A percentile compares a stretch with the other conserved stretches of the same genome.
Conservation (phyloP, 2,329 filamentous ascomycete genomes). For the Mycosphaerelloides madeirae region DNA sequence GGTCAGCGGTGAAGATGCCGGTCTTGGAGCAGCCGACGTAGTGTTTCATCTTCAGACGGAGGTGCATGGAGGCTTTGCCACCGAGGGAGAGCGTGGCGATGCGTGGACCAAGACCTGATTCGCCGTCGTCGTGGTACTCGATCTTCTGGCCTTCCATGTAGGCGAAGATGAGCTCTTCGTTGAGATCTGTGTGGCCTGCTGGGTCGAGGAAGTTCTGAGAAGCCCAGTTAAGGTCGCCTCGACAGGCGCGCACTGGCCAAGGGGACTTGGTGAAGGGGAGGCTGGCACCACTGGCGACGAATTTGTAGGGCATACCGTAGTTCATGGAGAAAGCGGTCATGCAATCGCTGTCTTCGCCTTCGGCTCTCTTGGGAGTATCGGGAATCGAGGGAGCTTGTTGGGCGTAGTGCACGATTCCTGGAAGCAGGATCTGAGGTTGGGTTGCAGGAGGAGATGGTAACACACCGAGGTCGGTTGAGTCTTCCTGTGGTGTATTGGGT, state of each 20-base stretch:
- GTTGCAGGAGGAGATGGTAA: no score
- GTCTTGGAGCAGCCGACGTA: constrained; percentile 34
- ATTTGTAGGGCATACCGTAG: constrained; percentile 62
- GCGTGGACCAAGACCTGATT: constrained; percentile 56
- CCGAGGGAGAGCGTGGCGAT: constrained; percentile 61
- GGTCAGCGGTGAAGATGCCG: constrained; percentile 31
- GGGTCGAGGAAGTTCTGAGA: constrained; percentile 39
- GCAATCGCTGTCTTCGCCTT: constrained; percentile 23
- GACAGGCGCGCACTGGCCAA: constrained; percentile 44
- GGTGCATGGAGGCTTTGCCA: constrained; percentile 53
- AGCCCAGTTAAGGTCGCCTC: constrained; percentile 55
- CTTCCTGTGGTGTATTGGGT: no score
- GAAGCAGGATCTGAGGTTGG: no score
- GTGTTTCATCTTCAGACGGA: constrained; percentile 54
- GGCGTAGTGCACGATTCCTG: no score
- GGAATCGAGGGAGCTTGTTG: not conserved
- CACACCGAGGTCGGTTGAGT: no score
- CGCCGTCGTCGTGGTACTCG: constrained; percentile 64
- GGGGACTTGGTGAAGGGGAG: constrained; percentile 48
- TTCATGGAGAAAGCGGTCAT: constrained; percentile 34
- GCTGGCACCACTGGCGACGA: constrained; percentile 53
- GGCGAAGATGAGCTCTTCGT: constrained; percentile 59
- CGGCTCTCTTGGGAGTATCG: constrained; percentile 1
- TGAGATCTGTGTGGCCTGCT: constrained; percentile 45
- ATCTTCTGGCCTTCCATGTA: constrained; percentile 60